Conservation (phyloP, 441 rosid genomes). For the Biscutella auriculata region DNA sequence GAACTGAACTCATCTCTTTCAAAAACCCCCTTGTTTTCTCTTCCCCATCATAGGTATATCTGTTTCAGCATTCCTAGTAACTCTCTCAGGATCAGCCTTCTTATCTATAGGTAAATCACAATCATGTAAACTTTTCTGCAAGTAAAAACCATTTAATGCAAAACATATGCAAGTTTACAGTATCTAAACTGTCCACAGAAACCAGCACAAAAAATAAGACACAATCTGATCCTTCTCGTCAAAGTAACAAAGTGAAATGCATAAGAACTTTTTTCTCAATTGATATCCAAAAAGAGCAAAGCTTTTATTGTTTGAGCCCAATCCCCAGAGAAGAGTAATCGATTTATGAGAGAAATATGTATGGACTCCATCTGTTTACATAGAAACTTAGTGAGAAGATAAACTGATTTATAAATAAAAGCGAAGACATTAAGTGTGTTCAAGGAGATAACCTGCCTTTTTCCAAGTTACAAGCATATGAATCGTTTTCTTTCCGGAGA, state of each 20-base stretch:
- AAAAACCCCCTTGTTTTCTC: conserved; percentile 34
- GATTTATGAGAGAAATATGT: no score
- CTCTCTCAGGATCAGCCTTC: conserved; percentile 53
- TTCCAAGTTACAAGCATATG: no score
- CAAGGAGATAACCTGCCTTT: no score
- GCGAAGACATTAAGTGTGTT: no score
- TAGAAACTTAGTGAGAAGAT: no score
- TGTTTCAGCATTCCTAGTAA: conserved; percentile 63
- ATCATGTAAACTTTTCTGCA: conserved; percentile 50
- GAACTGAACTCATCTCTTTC: conserved; percentile 28
- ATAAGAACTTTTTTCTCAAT: neutral
- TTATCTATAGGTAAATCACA: conserved; percentile 34
- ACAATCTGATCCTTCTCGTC: conserved; percentile 26
- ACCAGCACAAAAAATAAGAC: conserved; percentile 19
- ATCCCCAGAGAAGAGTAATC: neutral
- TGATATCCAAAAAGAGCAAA: conserved; percentile 11
- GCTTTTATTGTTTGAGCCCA: conserved; percentile 1
- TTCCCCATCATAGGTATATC: conserved; percentile 41
- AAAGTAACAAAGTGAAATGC: conserved; percentile 9
- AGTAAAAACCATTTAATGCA: conserved; percentile 13
- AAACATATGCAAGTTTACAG: conserved; percentile 2
- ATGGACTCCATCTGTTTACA: no score
- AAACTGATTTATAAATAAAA: no score
- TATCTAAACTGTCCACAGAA: conserved; percentile 17
- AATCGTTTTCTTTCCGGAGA: no score